Percentiles rank a stretch among this genome's conserved stretches.
These are phyloP conservation scores for Lachnellula cervina DNA, from an alignment of 2,329 filamentous ascomycete species.

Conservation along the genomic window DNA sequence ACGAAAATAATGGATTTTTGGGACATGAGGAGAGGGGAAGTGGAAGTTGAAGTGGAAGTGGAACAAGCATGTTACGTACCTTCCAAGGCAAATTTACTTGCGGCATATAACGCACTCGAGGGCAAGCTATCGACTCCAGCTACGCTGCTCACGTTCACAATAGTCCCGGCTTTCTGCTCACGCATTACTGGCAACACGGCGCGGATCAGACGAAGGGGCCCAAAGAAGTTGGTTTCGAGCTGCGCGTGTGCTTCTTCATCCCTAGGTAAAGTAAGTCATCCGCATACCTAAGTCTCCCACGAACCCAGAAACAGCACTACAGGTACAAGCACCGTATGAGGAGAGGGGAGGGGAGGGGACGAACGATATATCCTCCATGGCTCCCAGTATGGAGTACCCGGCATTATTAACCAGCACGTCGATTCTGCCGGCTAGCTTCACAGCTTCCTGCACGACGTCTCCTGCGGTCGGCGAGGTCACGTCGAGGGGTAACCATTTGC, in stretches of 20 bases:
- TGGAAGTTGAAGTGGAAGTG: background rate
- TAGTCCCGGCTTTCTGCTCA: constrained; percentile 34
- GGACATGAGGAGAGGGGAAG: background rate
- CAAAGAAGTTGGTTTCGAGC: constrained; percentile 52
- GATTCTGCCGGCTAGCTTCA: constrained; percentile 1
- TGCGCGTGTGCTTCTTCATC: constrained; percentile 6
- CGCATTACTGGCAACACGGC: constrained; percentile 44
- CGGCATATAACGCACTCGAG: constrained; percentile 1
- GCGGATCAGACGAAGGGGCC: constrained; percentile 42
- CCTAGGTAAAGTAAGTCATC: background rate
- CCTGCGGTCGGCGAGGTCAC: background rate
- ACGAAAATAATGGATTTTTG: background rate
- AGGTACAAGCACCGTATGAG: too few relatives aligned
- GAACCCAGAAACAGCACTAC: too few relatives aligned
- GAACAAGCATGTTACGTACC: background rate
- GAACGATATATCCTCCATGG: constrained; percentile 43
- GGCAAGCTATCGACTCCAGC: constrained; percentile 1
- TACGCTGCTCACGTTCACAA: constrained; percentile 10
- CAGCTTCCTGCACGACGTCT: background rate
- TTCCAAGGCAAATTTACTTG: constrained; percentile 12
- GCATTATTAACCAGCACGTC: constrained; percentile 22
- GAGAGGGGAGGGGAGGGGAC: background rate
- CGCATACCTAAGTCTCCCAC: background rate
- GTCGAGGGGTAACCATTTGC: background rate
- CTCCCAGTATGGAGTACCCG: constrained; percentile 38